Percentiles rank a stretch among this genome's conserved stretches.
These are phyloP conservation scores for Lagerstroemia speciosa DNA, from an alignment of 345 rosid genomes.

Conservation along the genomic window DNA sequence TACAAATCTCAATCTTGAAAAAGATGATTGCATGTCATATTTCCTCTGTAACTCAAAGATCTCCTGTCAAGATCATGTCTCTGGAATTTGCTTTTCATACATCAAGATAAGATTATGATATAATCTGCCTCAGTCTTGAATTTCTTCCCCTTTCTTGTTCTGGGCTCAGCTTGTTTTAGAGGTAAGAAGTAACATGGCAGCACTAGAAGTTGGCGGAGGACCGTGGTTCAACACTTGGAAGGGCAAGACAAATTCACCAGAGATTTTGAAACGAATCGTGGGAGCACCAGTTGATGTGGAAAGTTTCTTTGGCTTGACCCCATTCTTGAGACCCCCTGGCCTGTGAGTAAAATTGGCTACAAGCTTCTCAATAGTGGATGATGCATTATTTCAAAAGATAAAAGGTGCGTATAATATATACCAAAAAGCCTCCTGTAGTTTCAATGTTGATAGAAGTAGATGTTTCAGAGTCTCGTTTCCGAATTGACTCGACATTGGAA, in stretches of 20 bases:
- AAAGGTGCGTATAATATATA: neutral
- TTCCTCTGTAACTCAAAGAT: neutral
- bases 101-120: neutral
- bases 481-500: neutral
- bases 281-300: constrained; percentile 60
- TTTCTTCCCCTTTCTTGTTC: no score
- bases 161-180: constrained; percentile 61
- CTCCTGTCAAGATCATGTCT: neutral
- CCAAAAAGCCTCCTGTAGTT: neutral
- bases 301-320: constrained; percentile 33
- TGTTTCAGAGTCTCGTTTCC: neutral
- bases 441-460: neutral
- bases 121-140: neutral
- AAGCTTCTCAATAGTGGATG: neutral
- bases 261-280: constrained; percentile 43
- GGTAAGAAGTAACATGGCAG: constrained; percentile 74
- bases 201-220: constrained; percentile 91
- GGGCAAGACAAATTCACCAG: constrained; percentile 58
- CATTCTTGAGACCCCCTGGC: constrained; percentile 80
- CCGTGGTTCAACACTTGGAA: constrained; percentile 94
- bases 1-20: neutral
- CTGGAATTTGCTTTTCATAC: neutral
- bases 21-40: neutral
- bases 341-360: constrained; percentile 22
- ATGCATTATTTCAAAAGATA: neutral